Base-by-base conservation (phyloP, 306 rosid genomes). In the Fragaria iinumae region DNA sequence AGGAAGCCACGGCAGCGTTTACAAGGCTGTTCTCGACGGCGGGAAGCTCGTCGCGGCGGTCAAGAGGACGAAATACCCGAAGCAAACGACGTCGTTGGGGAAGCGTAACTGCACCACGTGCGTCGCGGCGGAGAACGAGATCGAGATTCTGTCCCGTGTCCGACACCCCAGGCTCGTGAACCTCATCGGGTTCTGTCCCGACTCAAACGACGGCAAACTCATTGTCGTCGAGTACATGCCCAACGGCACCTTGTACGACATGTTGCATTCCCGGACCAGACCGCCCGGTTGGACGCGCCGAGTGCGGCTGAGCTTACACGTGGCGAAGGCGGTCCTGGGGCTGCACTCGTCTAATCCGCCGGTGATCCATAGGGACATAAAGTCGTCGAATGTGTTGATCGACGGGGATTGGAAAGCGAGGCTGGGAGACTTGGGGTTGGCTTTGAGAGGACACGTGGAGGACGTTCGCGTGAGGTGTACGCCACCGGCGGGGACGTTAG, bases 401-500 rank as follows among this genome's bases (percentile, higher is more conserved):
- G 98, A 94, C 69, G 69, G 36, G 8, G 59, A 82, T 0, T 39
- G 88, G 76, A 81, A 79, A 62, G 98, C 98, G 0, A 73, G 98
- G 77, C 89, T 94, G 73, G 93, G 97, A 0, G 98, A 94, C 75
- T 90, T 94, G 23, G 98, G 98, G 0, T 66, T 94, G 21, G 97
- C 98, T 0, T 64, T 94, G 0, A 85, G 96, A 38, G 97, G 97
- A 76, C 89, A 90, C 89, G 91, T 94, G 88, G 97, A 92, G 76
- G 98, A 93, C 76, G 94, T 93, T 8, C 93, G 91, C 4, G 80
- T 90, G 0, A 90, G 82, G 85, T 90, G 91, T 69, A 92, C 97
- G 3, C 97, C 97, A 0, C 98, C 98, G 23, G 97, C 98, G 63
- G 98, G 98, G 18, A 94, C 98, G 67, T 80, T 94, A 60, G 98